Base-by-base conservation (phyloP, 345 rosid genomes). In the Gossypium ekmanianum region DNA sequence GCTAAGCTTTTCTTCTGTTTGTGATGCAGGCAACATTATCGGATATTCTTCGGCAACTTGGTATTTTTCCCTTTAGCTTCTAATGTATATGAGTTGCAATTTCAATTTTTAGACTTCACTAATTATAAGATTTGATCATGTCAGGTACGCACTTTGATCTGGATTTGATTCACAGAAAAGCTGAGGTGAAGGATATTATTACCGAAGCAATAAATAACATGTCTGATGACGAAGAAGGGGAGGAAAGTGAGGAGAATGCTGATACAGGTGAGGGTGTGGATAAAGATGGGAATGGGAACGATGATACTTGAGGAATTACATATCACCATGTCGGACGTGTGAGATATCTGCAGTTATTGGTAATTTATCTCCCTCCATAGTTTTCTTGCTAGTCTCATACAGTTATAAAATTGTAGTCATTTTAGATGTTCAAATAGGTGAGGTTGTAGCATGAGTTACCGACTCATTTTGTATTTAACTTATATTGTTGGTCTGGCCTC, bases 181-280 rank as follows among this genome's bases (percentile, higher is more conserved):
- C 88, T 62, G 99, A 95, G 84, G 97, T 95, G 34, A 95, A 93
- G 83, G 93, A 87, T 41, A 87, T 93, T 48, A 91, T 95, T 67
- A 90, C 98, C 9, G 98, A 91, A 61, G 99, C 89, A 44, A 89
- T 95, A 74, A 95, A 87, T 79, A 88, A 83, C 80, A 93, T 95
- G 99, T 83, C 93, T 22, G 98, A 95, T 6, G 98, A 94, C 13
- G 94, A 91, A 16, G 91, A 82, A n/a, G 91, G 61, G 3, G 94
- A 86, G 13, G 93, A 85, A 6, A 91, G 81, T n/a, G 81, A 81
- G 75, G 83, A 75, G 0, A 88, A 85, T 72, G 88, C 68, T 17
- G 86, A 75, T 72, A 82, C 81, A 59, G 88, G 70, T 18, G 90
- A 75, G 64, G 91, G 79, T 69, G 83, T 74, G 65, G 92, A 78